Evolutionary conservation across 352 stramenopile genomes (phyloP).

Genomic region (Phytophthora foliorum): DNA sequence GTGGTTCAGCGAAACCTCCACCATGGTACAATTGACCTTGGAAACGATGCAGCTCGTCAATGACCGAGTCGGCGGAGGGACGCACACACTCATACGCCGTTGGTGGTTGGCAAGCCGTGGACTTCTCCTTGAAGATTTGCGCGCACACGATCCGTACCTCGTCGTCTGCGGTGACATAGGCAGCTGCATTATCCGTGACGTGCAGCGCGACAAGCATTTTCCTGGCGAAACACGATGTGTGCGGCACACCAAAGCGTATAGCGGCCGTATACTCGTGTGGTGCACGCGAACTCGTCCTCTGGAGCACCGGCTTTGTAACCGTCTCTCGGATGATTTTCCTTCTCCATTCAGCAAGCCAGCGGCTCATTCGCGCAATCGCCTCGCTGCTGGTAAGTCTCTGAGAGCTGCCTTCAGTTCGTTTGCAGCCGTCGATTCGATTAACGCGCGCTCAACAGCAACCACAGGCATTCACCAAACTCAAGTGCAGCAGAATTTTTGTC

Average conservation of each 20-base stretch:
- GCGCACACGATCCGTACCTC: conserved; percentile 13
- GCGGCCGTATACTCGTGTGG: background rate
- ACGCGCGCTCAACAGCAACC: background rate
- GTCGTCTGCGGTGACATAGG: conserved; percentile 24
- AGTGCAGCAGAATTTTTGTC: background rate
- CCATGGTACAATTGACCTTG: too few relatives aligned
- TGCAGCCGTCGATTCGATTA: conserved; percentile 3
- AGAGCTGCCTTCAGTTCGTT: conserved; percentile 8
- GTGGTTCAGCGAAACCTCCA: too few relatives aligned
- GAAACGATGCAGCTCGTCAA: too few relatives aligned
- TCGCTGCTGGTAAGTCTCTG: conserved; percentile 25
- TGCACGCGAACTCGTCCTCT: conserved; percentile 15
- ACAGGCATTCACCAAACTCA: background rate
- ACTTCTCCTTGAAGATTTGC: conserved; percentile 39
- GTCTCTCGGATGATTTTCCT: conserved; percentile 26
- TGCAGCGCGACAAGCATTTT: conserved; percentile 6
- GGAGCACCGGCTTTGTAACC: conserved; percentile 26
- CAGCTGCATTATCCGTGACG: background rate
- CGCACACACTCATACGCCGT: conserved; percentile 1
- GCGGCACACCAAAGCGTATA: background rate
- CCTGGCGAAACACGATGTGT: background rate
- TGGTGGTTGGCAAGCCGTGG: conserved; percentile 21
- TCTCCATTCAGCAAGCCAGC: conserved; percentile 4
- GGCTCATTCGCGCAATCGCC: conserved; percentile 38
- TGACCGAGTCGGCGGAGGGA: background rate